phyloP scores from a whole-genome alignment of 2,329 filamentous ascomycete genomes.

The Xylaria hypoxylon region DNA sequence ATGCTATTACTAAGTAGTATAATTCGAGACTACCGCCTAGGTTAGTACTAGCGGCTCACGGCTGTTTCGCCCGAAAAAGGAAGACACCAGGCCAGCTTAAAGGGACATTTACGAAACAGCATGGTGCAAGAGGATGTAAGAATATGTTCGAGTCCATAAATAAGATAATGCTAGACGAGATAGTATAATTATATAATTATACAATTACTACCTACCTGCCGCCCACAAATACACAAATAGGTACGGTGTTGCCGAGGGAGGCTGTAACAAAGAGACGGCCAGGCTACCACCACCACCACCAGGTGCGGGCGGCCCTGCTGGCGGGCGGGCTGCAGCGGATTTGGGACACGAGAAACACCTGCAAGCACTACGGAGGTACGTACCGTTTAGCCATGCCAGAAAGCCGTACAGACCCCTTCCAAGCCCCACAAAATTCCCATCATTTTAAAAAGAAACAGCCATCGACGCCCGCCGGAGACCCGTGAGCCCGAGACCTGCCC shows the following conservation, averaged over 20 bases:
- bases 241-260: slow-evolving; percentile 9
- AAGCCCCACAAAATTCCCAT: slow-evolving; percentile 31
- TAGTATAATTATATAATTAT: too few relatives aligned
- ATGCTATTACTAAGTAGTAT: too few relatives aligned
- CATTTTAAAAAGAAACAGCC: slow-evolving; percentile 33
- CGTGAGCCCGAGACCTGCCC: slow-evolving; percentile 37
- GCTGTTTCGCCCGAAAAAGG: too few relatives aligned
- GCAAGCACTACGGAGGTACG: slow-evolving; percentile 36
- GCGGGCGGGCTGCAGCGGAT: slow-evolving; percentile 15
- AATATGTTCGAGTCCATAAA: too few relatives aligned
- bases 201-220: too few relatives aligned
- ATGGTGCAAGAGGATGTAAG: too few relatives aligned
- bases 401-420: slow-evolving; percentile 17
- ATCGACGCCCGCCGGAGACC: slow-evolving; percentile 36
- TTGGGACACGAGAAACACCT: slow-evolving; percentile 2
- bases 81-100: too few relatives aligned
- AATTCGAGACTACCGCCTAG: too few relatives aligned
- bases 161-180: too few relatives aligned
- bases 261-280: not conserved
- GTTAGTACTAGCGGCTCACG: too few relatives aligned
- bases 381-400: slow-evolving; percentile 23
- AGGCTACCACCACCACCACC: not conserved
- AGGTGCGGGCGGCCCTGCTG: slow-evolving; percentile 12
- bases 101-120: too few relatives aligned
- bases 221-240: too few relatives aligned